These are phyloP conservation scores for Chaetomium sp. DNA, from an alignment of 2,329 filamentous ascomycete species.

Conservation along the genomic window DNA sequence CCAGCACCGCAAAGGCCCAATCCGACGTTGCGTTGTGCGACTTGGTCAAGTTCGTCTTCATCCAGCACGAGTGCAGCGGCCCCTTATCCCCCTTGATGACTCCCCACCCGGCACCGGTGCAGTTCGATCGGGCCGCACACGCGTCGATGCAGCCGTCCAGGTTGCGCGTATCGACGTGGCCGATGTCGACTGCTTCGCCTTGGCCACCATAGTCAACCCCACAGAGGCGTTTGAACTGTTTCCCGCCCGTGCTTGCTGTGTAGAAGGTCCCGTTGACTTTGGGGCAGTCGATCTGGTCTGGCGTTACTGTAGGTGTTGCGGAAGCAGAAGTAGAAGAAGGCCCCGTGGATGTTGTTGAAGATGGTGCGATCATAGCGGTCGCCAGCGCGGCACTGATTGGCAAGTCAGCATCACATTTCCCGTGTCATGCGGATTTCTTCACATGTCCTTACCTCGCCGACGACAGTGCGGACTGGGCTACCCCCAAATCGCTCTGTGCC, in stretches of 20 bases:
- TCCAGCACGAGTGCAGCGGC: constrained; percentile 36
- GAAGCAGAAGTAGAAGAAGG: constrained; percentile 3
- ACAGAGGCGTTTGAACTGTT: constrained; percentile 24
- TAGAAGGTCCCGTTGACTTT: constrained; percentile 25
- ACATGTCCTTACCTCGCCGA: not conserved
- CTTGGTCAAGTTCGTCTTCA: constrained; percentile 34
- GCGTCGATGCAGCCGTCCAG: constrained; percentile 40
- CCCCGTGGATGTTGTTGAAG: not conserved
- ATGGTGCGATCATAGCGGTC: too few relatives aligned
- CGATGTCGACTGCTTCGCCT: constrained; percentile 28
- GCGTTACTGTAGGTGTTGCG: constrained; percentile 14
- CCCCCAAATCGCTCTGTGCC: constrained; percentile 19
- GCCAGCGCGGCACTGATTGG: too few relatives aligned
- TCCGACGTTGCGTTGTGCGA: constrained; percentile 28
- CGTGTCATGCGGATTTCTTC: too few relatives aligned
- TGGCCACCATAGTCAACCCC: constrained; percentile 25
- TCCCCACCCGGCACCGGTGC: constrained; percentile 41
- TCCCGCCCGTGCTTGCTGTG: constrained; percentile 17
- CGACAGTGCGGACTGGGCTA: constrained; percentile 7
- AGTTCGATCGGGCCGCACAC: constrained; percentile 35
- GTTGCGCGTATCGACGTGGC: constrained; percentile 31
- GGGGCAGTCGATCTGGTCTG: constrained; percentile 16
- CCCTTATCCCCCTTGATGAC: constrained; percentile 35
- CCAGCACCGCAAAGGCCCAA: constrained; percentile 40
- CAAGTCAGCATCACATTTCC: too few relatives aligned